These are phyloP conservation scores for Xanthoceras sorbifolium DNA, from an alignment of 345 rosid species.

Conservation along the genomic window DNA sequence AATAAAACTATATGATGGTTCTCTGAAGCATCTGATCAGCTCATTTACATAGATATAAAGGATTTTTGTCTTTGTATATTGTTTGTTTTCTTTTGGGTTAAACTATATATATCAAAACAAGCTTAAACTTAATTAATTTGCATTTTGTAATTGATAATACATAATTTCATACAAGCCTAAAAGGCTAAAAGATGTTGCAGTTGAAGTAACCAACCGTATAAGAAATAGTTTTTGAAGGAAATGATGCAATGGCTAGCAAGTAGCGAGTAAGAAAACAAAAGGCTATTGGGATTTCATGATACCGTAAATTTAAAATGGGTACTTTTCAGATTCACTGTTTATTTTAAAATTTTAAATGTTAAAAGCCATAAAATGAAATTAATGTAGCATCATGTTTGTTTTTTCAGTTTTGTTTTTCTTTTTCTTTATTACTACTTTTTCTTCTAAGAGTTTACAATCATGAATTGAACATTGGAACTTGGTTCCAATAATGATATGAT, in stretches of 20 bases:
- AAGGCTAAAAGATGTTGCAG: background rate
- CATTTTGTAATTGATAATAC: background rate
- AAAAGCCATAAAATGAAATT: background rate
- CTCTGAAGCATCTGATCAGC: background rate
- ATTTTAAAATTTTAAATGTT: background rate
- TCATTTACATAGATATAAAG: background rate
- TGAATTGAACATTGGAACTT: conserved; percentile 58
- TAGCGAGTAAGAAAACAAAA: background rate
- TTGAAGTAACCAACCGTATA: background rate
- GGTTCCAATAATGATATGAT: conserved; percentile 54
- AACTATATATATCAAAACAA: background rate
- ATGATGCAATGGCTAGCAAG: conserved; percentile 2
- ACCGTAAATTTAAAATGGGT: conserved; percentile 1
- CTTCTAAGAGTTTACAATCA: conserved; percentile 15
- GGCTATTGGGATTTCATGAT: conserved; percentile 13
- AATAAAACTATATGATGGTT: background rate
- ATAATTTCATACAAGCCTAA: background rate
- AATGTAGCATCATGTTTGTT: background rate
- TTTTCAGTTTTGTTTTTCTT: background rate
- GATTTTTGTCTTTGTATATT: too few relatives aligned
- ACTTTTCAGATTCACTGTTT: background rate
- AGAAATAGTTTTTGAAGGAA: background rate
- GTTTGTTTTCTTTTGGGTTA: background rate
- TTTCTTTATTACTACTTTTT: background rate
- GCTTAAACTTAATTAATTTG: background rate